Conservation (phyloP, 1,139 yeast species). For the Debaryomycetaceae sp. region DNA sequence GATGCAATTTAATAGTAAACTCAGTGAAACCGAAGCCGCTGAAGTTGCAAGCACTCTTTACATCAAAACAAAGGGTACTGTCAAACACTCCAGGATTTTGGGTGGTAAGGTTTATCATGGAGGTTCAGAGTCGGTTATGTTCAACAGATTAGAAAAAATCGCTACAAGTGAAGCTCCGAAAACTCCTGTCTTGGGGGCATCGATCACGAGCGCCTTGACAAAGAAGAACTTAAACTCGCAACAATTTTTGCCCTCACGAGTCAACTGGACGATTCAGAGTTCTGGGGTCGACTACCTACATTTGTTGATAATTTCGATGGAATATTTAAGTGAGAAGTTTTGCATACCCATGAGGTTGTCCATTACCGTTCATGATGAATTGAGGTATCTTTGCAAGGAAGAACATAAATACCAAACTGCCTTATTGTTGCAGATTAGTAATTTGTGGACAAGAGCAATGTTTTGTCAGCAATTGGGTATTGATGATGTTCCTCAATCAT, state of each 20-base stretch:
- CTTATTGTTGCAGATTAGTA: constrained; percentile 79
- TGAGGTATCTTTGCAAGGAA: constrained; percentile 73
- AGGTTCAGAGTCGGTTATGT: constrained; percentile 90
- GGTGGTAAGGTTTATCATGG: constrained; percentile 63
- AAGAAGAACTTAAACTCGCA: constrained; percentile 58
- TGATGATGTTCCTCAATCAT: constrained; percentile 83
- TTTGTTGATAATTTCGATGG: constrained; percentile 81
- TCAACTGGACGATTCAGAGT: constrained; percentile 97
- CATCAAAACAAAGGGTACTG: constrained; percentile 75
- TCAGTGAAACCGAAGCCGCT: constrained; percentile 69
- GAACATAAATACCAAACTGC: constrained; percentile 75
- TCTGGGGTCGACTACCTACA: constrained; percentile 97
- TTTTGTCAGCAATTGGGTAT: constrained; percentile 92
- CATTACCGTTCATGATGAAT: constrained; percentile 93
- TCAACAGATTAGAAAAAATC: constrained; percentile 81
- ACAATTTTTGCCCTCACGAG: constrained; percentile 81
- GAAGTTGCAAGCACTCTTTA: constrained; percentile 66
- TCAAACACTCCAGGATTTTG: constrained; percentile 23
- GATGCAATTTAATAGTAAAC: constrained; percentile 71
- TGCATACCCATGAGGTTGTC: constrained; percentile 72
- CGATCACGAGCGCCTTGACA: constrained; percentile 81
- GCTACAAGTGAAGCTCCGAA: constrained; percentile 81
- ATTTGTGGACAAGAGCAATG: constrained; percentile 95
- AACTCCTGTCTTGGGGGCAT: constrained; percentile 92
- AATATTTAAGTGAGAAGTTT: constrained; percentile 64